These are phyloP conservation scores for Ilyonectria destructans DNA, from an alignment of 2,329 filamentous ascomycete genomes.

Conservation along the genomic window DNA sequence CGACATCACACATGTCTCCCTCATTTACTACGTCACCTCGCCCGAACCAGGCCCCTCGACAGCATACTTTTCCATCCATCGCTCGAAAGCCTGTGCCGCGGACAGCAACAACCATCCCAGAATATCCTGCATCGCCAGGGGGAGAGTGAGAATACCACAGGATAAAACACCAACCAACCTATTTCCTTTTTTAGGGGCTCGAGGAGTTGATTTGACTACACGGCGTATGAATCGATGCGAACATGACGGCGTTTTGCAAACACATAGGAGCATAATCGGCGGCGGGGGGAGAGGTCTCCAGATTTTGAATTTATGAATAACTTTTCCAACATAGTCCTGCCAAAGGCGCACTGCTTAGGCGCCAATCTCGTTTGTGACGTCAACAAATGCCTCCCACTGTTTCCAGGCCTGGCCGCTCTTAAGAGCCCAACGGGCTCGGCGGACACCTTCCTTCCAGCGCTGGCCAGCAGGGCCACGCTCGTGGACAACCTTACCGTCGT, in stretches of 20 bases:
- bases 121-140: constrained; percentile 33
- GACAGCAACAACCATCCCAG: constrained; percentile 29
- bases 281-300: constrained; percentile 14
- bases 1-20: constrained; percentile 2
- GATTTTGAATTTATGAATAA: constrained; percentile 24
- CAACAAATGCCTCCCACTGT: constrained; percentile 87
- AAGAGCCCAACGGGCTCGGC: constrained; percentile 90
- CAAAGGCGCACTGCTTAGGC: constrained; percentile 29
- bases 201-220: constrained; percentile 21
- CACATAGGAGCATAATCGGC: constrained; percentile 23
- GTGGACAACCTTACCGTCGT: constrained; percentile 84
- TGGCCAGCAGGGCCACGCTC: constrained; percentile 89
- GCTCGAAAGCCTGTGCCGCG: constrained; percentile 38
- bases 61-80: constrained; percentile 34
- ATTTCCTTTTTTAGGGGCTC: not conserved
- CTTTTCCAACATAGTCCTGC: constrained; percentile 17
- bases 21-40: not conserved
- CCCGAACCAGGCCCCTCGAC: constrained; percentile 13
- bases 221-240: constrained; percentile 22
- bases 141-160: constrained; percentile 8
- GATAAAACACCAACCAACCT: constrained; percentile 10
- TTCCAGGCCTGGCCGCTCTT: constrained; percentile 88
- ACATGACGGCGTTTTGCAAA: constrained; percentile 21
- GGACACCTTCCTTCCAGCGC: constrained; percentile 95
- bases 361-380: constrained; percentile 78